A percentile compares a stretch with the other conserved stretches of the same genome.
Conservation (phyloP, 208 protist genomes). For the Acanthamoeba royreba region DNA sequence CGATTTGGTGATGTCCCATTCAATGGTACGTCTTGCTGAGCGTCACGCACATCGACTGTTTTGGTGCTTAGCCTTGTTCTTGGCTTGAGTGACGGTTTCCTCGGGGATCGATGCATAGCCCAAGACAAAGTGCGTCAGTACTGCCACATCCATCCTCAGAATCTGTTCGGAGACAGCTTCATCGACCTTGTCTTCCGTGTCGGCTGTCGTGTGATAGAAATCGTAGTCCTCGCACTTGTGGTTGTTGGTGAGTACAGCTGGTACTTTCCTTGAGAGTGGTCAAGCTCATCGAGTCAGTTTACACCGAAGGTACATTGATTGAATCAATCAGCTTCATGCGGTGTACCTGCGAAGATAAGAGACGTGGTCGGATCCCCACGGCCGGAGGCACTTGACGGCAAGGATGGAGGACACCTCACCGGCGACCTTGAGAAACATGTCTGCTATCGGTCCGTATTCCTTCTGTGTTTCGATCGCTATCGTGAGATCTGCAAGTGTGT, state of each 20-base stretch:
- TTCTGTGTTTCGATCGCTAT: neutral
- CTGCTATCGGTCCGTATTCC: neutral
- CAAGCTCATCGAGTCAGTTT: neutral
- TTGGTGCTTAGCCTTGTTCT: neutral
- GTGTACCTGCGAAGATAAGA: neutral
- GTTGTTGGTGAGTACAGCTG: neutral
- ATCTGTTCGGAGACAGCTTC: neutral
- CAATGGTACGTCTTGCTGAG: too few species aligned
- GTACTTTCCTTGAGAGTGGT: neutral
- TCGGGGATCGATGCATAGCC: neutral
- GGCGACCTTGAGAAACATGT: neutral
- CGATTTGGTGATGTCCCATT: too few species aligned
- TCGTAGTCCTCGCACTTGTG: neutral
- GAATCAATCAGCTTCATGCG: neutral
- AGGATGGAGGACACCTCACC: neutral
- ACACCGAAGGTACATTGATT: neutral
- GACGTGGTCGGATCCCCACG: neutral
- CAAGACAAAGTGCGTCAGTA: neutral
- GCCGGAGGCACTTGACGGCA: neutral
- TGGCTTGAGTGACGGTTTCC: neutral
- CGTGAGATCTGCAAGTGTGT: neutral
- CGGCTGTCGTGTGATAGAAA: neutral
- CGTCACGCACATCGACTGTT: too few species aligned
- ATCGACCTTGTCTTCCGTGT: neutral
- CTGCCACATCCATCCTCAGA: neutral